Percentiles rank a stretch among this genome's conserved stretches.
phyloP scores from a whole-genome alignment of 495 filamentous ascomycete species.

The Saxophila tyrrhenica region DNA sequence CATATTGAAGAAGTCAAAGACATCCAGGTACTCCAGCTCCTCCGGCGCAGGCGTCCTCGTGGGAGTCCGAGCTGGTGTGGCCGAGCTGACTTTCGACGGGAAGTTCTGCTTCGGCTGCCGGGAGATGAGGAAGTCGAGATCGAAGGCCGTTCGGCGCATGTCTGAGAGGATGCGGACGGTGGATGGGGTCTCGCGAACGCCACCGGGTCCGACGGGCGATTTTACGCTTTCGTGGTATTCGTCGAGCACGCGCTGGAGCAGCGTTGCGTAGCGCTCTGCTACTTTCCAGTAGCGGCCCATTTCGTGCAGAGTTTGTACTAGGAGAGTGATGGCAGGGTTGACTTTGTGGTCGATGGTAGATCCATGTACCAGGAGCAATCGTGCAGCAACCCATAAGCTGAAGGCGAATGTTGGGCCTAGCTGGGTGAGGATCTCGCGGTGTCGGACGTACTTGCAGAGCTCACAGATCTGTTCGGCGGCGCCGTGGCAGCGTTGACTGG shows the following conservation, averaged over 20 bases:
- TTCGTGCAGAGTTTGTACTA: constrained; percentile 66
- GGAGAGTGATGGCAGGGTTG: constrained; percentile 61
- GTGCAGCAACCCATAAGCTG: constrained; percentile 83
- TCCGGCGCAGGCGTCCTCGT: constrained; percentile 57
- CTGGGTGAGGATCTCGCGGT: constrained; percentile 60
- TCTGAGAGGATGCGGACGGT: constrained; percentile 78
- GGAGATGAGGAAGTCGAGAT: constrained; percentile 77
- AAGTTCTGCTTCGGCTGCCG: constrained; percentile 55
- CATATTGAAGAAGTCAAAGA: constrained; percentile 89
- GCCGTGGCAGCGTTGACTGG: constrained; percentile 64
- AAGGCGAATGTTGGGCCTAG: constrained; percentile 84
- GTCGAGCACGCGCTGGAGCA: constrained; percentile 71
- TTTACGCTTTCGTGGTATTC: constrained; percentile 70
- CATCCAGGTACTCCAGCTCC: constrained; percentile 81
- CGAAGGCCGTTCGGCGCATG: constrained; percentile 76
- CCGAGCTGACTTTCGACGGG: constrained; percentile 27
- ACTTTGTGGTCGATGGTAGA: constrained; percentile 75
- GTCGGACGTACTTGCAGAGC: constrained; percentile 60
- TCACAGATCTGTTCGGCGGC: constrained; percentile 77
- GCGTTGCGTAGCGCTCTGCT: constrained; percentile 66
- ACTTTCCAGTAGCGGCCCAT: constrained; percentile 79
- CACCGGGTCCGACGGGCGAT: constrained; percentile 37
- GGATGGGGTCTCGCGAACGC: constrained; percentile 64
- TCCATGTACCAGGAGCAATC: constrained; percentile 73
- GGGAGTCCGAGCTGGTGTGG: constrained; percentile 30